Percentiles rank a stretch among this genome's conserved stretches.
Evolutionary conservation across 805 yeast genomes (phyloP).

Genomic region (Ogataea neopini): DNA sequence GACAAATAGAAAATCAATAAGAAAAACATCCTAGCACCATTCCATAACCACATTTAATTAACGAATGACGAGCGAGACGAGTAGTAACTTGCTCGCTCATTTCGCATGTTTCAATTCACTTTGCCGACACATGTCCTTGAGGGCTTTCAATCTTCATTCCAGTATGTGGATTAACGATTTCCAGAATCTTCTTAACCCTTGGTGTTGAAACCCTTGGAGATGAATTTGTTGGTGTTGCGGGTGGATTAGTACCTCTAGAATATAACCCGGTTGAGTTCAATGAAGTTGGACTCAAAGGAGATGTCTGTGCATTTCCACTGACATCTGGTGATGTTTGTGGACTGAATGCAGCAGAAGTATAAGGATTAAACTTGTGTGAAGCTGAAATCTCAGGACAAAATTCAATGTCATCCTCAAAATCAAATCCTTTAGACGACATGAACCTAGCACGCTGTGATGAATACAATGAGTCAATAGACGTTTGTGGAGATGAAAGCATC

Average conservation of each 20-base stretch:
- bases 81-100: no score
- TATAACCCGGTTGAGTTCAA: slow-evolving; percentile 17
- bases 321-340: slow-evolving; percentile 46
- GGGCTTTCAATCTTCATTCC: slow-evolving; percentile 58
- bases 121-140: slow-evolving; percentile 29
- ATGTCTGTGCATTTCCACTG: slow-evolving; percentile 23
- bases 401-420: slow-evolving; percentile 62
- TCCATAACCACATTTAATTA: no score
- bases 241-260: slow-evolving; percentile 9
- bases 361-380: slow-evolving; percentile 59
- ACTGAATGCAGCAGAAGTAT: slow-evolving; percentile 62
- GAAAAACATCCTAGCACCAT: slow-evolving; percentile 1
- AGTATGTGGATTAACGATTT: slow-evolving; percentile 63
- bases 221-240: slow-evolving; percentile 14
- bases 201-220: slow-evolving; percentile 56
- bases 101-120: no score
- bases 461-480: slow-evolving; percentile 28
- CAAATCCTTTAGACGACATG: slow-evolving; percentile 60
- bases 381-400: slow-evolving; percentile 57
- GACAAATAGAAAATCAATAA: not conserved
- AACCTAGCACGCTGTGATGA: slow-evolving; percentile 47
- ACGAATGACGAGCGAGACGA: no score
- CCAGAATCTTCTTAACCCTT: slow-evolving; percentile 57
- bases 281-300: slow-evolving; percentile 17
- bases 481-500: slow-evolving; percentile 29